phyloP scores from a whole-genome alignment of 164 flowering plant species.

The Tetrastigma voinierianum region DNA sequence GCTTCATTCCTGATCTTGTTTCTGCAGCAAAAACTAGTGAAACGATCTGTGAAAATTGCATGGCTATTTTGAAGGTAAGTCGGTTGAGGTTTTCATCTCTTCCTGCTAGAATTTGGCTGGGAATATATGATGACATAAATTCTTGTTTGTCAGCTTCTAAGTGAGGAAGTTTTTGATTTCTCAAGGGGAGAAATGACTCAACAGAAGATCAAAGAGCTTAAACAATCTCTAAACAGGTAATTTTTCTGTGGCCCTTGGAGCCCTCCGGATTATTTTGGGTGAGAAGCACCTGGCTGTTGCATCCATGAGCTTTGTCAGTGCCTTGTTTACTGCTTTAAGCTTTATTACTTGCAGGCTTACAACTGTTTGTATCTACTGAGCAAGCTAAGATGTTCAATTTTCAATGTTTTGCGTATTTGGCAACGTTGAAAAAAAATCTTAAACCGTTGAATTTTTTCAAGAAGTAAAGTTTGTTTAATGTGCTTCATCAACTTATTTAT shows the following conservation, averaged over 20 bases:
- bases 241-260: neutral
- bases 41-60: conserved; percentile 98
- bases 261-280: neutral
- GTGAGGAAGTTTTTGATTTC: conserved; percentile 99
- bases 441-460: too few species aligned
- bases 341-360: too few species aligned
- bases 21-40: conserved; percentile 97
- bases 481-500: too few species aligned
- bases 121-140: conserved; percentile 1
- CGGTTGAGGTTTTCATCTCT: neutral
- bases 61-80: conserved; percentile 90
- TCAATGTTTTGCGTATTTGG: too few species aligned
- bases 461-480: too few species aligned
- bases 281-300: neutral
- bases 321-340: neutral
- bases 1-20: conserved; percentile 95
- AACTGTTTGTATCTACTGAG: too few species aligned
- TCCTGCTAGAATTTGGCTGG: neutral
- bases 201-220: conserved; percentile 92
- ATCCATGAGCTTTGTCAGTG: neutral
- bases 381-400: too few species aligned
- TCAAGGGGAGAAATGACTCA: conserved; percentile 99
- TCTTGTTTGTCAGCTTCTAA: conserved; percentile 64
- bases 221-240: conserved; percentile 93
- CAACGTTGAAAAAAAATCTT: too few species aligned